Evolutionary conservation across 768 basidiomycete species (phyloP).

Genomic region (Cystobasidiopsis lactophilus): DNA sequence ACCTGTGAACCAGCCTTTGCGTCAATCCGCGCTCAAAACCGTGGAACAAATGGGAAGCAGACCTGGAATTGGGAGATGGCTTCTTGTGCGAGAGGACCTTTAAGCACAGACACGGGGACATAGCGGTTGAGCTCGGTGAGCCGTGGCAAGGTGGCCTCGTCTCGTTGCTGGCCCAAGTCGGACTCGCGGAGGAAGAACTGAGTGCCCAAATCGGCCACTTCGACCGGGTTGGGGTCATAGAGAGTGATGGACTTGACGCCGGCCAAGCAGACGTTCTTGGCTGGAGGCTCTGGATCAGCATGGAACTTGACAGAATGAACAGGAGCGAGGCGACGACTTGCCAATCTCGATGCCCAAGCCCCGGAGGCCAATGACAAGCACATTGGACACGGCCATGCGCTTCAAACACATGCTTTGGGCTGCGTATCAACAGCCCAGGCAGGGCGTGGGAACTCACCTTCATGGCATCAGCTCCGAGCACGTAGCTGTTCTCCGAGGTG

Average conservation of each 20-base stretch:
- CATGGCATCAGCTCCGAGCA: constrained; percentile 84
- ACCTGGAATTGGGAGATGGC: constrained; percentile 76
- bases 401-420: constrained; percentile 36
- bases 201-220: constrained; percentile 72
- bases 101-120: constrained; percentile 76
- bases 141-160: constrained; percentile 62
- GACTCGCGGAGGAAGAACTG: constrained; percentile 88
- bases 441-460: not conserved
- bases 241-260: constrained; percentile 95
- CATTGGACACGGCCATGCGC: constrained; percentile 88
- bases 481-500: constrained; percentile 37
- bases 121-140: constrained; percentile 87
- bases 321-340: constrained; percentile 26
- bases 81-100: constrained; percentile 57
- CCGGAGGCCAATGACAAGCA: constrained; percentile 73
- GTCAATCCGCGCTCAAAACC: not conserved
- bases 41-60: constrained; percentile 17
- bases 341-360: constrained; percentile 94
- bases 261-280: constrained; percentile 83
- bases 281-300: constrained; percentile 26
- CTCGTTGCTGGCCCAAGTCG: constrained; percentile 74
- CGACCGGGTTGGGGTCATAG: constrained; percentile 74
- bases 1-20: constrained; percentile 32
- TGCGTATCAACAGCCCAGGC: not conserved
- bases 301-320: not conserved